Conservation (phyloP, 2,329 filamentous ascomycete species). For the Penicillium thymicola region DNA sequence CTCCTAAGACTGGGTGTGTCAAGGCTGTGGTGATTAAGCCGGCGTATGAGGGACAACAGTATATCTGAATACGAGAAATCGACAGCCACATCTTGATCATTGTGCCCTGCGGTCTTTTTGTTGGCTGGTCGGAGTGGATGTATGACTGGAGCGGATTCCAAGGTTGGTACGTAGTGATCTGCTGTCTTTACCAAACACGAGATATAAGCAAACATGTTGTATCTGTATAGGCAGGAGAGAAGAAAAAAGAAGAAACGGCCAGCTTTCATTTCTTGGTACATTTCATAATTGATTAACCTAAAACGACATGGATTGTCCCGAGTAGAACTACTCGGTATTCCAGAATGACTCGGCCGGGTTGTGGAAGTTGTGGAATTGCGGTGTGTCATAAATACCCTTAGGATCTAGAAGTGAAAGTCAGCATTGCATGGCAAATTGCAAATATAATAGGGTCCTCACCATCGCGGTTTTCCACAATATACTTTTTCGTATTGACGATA, state of each 20-base stretch:
- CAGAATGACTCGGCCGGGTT: not conserved
- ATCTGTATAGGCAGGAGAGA: not conserved
- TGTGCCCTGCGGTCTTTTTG: not conserved
- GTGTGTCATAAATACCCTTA: constrained; percentile 51
- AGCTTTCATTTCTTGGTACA: not conserved
- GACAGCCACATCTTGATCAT: not conserved
- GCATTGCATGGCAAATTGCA: not conserved
- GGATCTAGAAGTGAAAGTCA: constrained; percentile 42
- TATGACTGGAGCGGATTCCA: not conserved
- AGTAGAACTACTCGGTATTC: not conserved
- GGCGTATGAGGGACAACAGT: not conserved
- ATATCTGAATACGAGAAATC: not conserved
- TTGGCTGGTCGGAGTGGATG: not conserved
- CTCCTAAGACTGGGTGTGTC: not conserved
- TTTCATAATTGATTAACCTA: not conserved
- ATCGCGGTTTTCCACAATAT: constrained; percentile 52
- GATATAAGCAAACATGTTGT: not conserved
- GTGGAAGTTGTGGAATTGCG: constrained; percentile 17
- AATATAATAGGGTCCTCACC: constrained; percentile 40
- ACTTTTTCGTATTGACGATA: constrained; percentile 51
- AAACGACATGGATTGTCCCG: not conserved
- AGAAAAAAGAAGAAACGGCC: not conserved
- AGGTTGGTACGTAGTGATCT: not conserved
- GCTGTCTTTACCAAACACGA: not conserved
- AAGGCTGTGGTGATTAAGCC: too few species aligned